Evolutionary conservation across 2,329 filamentous ascomycete species (phyloP).

Genomic region (Alternaria hordeiaustralica): DNA sequence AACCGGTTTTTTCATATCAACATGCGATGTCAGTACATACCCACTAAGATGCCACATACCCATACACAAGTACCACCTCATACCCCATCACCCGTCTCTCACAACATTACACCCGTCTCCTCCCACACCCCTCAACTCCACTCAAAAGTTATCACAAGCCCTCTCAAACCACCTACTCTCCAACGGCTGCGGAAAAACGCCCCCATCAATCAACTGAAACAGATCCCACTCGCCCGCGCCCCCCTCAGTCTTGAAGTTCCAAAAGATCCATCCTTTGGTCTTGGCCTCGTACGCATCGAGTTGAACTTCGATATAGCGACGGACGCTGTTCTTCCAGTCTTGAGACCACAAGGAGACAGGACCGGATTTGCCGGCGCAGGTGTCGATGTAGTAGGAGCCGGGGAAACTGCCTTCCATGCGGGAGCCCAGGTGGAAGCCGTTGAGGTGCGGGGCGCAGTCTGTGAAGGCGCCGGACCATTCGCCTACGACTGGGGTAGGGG

Average conservation of each 20-base stretch:
- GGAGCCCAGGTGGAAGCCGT: slow-evolving; percentile 58
- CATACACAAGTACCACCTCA: neutral
- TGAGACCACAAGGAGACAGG: slow-evolving; percentile 57
- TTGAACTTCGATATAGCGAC: slow-evolving; percentile 62
- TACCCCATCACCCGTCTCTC: neutral
- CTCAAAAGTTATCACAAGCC: slow-evolving; percentile 32
- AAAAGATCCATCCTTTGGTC: slow-evolving; percentile 62
- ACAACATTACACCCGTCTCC: neutral
- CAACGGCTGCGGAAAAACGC: slow-evolving; percentile 56
- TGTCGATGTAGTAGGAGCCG: slow-evolving; percentile 57
- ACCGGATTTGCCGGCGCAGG: slow-evolving; percentile 60
- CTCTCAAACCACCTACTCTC: slow-evolving; percentile 36
- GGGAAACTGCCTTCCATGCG: slow-evolving; percentile 64
- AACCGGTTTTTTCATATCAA: neutral
- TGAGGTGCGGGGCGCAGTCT: slow-evolving; percentile 59
- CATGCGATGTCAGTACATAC: neutral
- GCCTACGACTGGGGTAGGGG: slow-evolving; percentile 58
- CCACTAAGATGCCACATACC: neutral
- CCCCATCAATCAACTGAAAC: slow-evolving; percentile 56
- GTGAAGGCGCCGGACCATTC: slow-evolving; percentile 73
- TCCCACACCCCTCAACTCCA: neutral
- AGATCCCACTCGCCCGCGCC: slow-evolving; percentile 61
- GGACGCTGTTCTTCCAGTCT: slow-evolving; percentile 53
- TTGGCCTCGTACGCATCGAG: slow-evolving; percentile 59
- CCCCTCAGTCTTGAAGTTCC: slow-evolving; percentile 64